Conservation (phyloP, 768 basidiomycete species). For the Kwoniella europaea region DNA sequence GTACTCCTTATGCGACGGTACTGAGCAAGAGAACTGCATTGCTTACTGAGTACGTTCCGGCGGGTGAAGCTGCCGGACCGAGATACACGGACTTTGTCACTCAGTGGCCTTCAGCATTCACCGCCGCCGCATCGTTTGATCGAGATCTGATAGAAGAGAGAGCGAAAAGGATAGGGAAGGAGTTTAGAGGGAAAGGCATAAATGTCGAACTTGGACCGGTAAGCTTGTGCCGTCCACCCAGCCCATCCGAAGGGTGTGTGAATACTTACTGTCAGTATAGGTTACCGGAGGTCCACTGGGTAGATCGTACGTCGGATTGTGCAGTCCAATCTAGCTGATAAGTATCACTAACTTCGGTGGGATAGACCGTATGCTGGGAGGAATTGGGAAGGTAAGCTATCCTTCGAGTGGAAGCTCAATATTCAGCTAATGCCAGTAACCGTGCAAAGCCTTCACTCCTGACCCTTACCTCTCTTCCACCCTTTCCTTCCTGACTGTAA, state of each 20-base stretch:
- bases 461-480: conserved; percentile 52
- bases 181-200: conserved; percentile 82
- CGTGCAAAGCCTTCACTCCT: conserved; percentile 41
- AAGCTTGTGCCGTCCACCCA: background rate
- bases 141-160: conserved; percentile 76
- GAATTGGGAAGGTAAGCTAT: conserved; percentile 54
- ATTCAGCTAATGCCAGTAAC: background rate
- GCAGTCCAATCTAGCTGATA: conserved; percentile 17
- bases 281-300: conserved; percentile 56
- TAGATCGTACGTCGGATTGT: conserved; percentile 39
- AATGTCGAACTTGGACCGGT: conserved; percentile 68
- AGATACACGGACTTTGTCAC: conserved; percentile 54
- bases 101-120: conserved; percentile 55
- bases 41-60: background rate
- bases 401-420: conserved; percentile 12
- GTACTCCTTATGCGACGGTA: background rate
- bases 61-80: conserved; percentile 46
- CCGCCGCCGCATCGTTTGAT: conserved; percentile 64
- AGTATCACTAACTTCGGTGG: background rate
- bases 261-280: conserved; percentile 13
- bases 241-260: too few species aligned
- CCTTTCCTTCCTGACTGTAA: conserved; percentile 46
- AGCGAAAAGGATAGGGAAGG: conserved; percentile 76
- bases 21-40: background rate
- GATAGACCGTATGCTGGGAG: conserved; percentile 49